phyloP scores from a whole-genome alignment of 2,329 filamentous ascomycete species.

The Cyphellophora attinorum region DNA sequence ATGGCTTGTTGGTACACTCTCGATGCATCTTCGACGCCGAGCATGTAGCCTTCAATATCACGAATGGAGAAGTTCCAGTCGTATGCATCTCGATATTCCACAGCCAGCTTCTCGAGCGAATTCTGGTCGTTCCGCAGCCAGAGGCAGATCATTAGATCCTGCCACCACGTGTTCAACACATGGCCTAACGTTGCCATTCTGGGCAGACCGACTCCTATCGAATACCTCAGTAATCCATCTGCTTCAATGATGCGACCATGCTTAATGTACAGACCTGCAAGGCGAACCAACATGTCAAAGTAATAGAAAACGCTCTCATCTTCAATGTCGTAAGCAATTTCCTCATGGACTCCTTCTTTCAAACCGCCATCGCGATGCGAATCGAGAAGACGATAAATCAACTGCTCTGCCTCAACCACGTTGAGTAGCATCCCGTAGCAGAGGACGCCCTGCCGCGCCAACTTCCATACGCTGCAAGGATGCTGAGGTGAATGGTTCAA shows the following conservation, averaged over 20 bases:
- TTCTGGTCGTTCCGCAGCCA: no score
- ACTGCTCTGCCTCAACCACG: not conserved
- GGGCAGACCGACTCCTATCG: slow-evolving; percentile 1
- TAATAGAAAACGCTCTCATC: slow-evolving; percentile 3
- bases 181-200: slow-evolving; percentile 2
- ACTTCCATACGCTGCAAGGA: not conserved
- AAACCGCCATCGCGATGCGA: not conserved
- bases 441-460: not conserved
- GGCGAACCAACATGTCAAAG: slow-evolving; percentile 4
- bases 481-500: not conserved
- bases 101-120: no score
- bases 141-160: no score
- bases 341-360: not conserved
- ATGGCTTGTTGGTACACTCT: slow-evolving; percentile 1
- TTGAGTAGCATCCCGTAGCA: not conserved
- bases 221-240: slow-evolving; percentile 6
- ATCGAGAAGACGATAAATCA: not conserved
- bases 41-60: no score
- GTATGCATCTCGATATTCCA: no score
- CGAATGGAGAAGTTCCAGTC: no score
- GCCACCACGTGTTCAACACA: no score
- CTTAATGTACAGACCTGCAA: slow-evolving; percentile 2
- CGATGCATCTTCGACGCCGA: no score
- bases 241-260: slow-evolving; percentile 7
- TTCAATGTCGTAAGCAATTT: slow-evolving; percentile 1